Conservation (phyloP, 495 filamentous ascomycete species). For the Corynascus novoguineensis region DNA sequence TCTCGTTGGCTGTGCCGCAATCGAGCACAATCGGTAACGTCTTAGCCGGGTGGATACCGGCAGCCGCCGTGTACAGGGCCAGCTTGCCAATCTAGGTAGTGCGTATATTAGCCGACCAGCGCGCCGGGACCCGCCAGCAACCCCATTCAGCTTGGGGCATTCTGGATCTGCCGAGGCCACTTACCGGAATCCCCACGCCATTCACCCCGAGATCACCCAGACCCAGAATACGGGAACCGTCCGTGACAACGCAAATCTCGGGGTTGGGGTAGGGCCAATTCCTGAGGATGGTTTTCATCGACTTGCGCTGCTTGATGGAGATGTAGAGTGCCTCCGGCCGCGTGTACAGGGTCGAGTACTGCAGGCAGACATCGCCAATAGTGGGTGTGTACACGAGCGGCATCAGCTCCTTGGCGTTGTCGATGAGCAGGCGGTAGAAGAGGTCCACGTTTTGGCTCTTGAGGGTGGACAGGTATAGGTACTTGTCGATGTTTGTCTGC, state of each 20-base stretch:
- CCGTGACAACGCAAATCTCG: constrained; percentile 94
- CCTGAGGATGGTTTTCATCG: constrained; percentile 72
- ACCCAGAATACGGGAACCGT: constrained; percentile 93
- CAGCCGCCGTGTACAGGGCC: constrained; percentile 89
- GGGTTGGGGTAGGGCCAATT: constrained; percentile 87
- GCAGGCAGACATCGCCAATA: constrained; percentile 91
- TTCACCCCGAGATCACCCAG: constrained; percentile 95
- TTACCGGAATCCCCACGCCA: constrained; percentile 96
- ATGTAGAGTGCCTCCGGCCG: constrained; percentile 92
- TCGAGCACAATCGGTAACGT: constrained; percentile 91
- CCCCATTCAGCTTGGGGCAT: constrained; percentile 8
- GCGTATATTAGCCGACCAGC: constrained; percentile 23
- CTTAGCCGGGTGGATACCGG: constrained; percentile 87
- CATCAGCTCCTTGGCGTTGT: constrained; percentile 86
- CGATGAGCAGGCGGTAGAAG: constrained; percentile 89
- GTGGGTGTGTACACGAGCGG: constrained; percentile 96
- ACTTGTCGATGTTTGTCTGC: constrained; percentile 82
- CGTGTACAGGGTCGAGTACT: constrained; percentile 94
- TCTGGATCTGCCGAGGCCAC: constrained; percentile 25
- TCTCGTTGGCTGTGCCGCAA: constrained; percentile 84
- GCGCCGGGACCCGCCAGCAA: constrained; percentile 13
- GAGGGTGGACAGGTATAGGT: constrained; percentile 83
- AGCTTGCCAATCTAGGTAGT: constrained; percentile 69
- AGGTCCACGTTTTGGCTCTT: constrained; percentile 86
- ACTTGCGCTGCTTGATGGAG: constrained; percentile 81